Evolutionary conservation across 306 rosid species (phyloP).

Genomic region (Oxytropis ochrocephala): DNA sequence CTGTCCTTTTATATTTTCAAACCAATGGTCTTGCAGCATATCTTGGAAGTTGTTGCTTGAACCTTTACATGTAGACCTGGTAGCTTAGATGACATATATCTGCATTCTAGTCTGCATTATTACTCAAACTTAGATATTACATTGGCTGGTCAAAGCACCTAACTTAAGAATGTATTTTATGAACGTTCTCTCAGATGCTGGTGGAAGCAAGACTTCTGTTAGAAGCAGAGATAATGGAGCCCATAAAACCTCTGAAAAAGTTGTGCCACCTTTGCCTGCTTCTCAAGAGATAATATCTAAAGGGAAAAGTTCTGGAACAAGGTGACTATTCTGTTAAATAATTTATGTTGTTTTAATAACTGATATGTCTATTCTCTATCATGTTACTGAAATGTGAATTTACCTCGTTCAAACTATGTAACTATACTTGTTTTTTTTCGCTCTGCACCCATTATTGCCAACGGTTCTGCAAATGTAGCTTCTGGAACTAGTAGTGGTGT

Average conservation of each 20-base stretch:
- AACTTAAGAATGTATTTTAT: constrained; percentile 18
- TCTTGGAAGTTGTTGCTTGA: constrained; percentile 2
- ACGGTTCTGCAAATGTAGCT: constrained; percentile 43
- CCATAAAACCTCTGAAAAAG: constrained; percentile 58
- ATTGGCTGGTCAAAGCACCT: constrained; percentile 13
- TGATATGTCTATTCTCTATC: neutral
- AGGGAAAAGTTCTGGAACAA: constrained; percentile 48
- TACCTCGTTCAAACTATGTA: constrained; percentile 7
- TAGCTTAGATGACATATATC: constrained; percentile 12
- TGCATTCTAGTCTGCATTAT: constrained; percentile 6
- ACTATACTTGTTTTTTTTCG: constrained; percentile 42
- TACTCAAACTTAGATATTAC: constrained; percentile 20
- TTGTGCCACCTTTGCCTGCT: constrained; percentile 32
- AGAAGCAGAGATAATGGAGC: constrained; percentile 62
- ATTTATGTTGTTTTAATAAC: neutral
- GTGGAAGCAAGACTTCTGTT: constrained; percentile 57
- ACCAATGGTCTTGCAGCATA: constrained; percentile 15
- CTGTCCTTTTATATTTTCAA: constrained; percentile 12
- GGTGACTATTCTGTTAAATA: constrained; percentile 35
- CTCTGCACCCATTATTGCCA: constrained; percentile 39
- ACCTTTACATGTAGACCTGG: neutral
- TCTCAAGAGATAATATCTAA: constrained; percentile 53
- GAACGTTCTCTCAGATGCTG: constrained; percentile 53
- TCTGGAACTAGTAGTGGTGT: constrained; percentile 38
- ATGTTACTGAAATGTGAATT: constrained; percentile 16